Evolutionary conservation across 2,329 filamentous ascomycete genomes (phyloP), one percentile per base, ranked within the genome.

Genomic region (Sclerotinia nivalis): DNA sequence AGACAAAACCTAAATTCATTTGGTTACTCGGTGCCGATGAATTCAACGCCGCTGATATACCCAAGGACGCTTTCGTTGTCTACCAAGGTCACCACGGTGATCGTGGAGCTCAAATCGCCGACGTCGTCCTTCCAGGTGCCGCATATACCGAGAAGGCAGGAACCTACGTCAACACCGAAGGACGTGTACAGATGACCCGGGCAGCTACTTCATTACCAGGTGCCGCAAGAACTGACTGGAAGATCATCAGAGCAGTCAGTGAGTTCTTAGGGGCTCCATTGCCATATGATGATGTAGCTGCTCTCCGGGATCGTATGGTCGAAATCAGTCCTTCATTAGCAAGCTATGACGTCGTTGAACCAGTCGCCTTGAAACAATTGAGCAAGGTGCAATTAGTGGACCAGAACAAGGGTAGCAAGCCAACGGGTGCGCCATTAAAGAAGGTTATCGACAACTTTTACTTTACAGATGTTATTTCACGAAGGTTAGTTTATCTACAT

Each of bases 41-140:
- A 83, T 87, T 98, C 79, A 86, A 86, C 73, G 88, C 92, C 75
- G 86, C 88, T 71, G 93, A 97, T 76, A 92, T 99, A 70, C 96
- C 96, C 77, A 97, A 96, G 85, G 92, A 96, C 75, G 94, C 96
- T 18, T 99, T 98, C 79, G 90, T 99, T 72, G 88, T 99, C 77
- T 99, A 99, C 85, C 96, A 99, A 83, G 96, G 96, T 74, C 96
- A 99, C 82, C 96, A 99, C 81, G 96, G 96, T 82, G 96, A 99
- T 83, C 88, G 88, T 67, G 96, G 95, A 74, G 96, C 96, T 69
- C 91, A 96, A 82, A 88, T 97, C 72, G 96, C 96, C 62, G 95
- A 99, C 78, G 88, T 99, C 70, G 88, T 99, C 75, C 91, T 99
- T 28, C 96, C 96, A 40, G 95, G 93, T 75, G 93, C 93, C 65